Evolutionary conservation across 768 basidiomycete species (phyloP), one percentile per base, ranked within the genome.

Genomic region (Dacryopinax primogenitus): DNA sequence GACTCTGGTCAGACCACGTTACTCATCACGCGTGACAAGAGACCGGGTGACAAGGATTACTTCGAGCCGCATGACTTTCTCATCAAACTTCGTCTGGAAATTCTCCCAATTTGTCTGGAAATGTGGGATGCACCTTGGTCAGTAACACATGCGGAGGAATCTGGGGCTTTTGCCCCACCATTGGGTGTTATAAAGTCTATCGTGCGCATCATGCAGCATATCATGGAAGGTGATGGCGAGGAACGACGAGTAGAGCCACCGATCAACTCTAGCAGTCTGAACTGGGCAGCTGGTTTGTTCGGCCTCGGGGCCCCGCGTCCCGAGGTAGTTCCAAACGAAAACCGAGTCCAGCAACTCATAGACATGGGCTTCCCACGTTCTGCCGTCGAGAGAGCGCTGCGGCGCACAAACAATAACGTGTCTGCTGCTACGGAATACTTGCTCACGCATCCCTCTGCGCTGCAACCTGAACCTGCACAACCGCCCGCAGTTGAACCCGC

Each of bases 321-420:
- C 4, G 72, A 74, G 23, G 68, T 79, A 66, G 84, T 80, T 13
- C 83, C 87, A 0, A 89, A 92, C 72, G 91, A 93, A 73, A 80
- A 79, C 51, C 83, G 87, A 35, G 84, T 97, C 63, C 82, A 83
- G 62, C 88, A 92, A 70, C 79, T 98, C 64, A 86, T 84, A 11
- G 96, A 98, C 71, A 98, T 99, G 96, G 96, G 96, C 51, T 99
- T 98, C 78, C 84, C 88, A 35, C 84, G 92, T n/a, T 82, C 84
- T 41, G 90, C 90, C 13, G 91, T 86, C 1, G 88, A 90, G 71
- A 82, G 86, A 63, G 95, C 95, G 2, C 78, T 99, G 37, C 74
- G 81, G 21, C 88, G 94, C 12, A 85, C 87, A 2, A 84, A 87
- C 67, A 98, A 98, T 74, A 93, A 96, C 71, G 80, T 96, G 70